Conservation (phyloP, 2,329 filamentous ascomycete genomes). For the Epichloe hybrida region DNA sequence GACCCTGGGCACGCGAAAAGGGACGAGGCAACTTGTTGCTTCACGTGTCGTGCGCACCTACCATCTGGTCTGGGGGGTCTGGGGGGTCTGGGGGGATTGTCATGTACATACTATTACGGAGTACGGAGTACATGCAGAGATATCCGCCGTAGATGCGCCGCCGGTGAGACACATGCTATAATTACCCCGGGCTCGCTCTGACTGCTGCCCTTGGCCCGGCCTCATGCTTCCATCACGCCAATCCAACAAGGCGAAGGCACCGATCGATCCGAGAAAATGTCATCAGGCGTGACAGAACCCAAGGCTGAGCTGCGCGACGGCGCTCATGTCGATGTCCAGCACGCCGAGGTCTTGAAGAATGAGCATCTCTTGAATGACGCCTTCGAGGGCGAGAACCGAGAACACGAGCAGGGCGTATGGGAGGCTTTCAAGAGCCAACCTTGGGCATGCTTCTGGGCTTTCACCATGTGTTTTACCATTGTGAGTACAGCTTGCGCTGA, state of each 20-base stretch:
- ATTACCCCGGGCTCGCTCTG: neutral
- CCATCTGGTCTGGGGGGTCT: neutral
- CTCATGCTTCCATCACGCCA: neutral
- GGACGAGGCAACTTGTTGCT: neutral
- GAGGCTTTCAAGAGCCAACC: slow-evolving; percentile 26
- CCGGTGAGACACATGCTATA: neutral
- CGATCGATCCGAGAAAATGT: neutral
- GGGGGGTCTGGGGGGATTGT: too few relatives aligned
- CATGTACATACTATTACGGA: too few relatives aligned
- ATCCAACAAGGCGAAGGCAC: neutral
- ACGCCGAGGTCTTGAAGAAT: slow-evolving; percentile 22
- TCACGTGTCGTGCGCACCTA: neutral
- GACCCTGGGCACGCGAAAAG: neutral
- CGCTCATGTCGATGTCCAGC: slow-evolving; percentile 14
- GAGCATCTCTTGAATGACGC: slow-evolving; percentile 26
- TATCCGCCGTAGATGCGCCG: neutral
- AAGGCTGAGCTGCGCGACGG: slow-evolving; percentile 1
- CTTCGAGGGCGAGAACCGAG: slow-evolving; percentile 27
- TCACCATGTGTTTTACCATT: slow-evolving; percentile 36
- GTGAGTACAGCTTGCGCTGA: slow-evolving; percentile 16
- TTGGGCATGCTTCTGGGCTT: slow-evolving; percentile 32
- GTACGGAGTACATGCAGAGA: neutral
- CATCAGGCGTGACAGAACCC: neutral
- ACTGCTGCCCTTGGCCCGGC: neutral
- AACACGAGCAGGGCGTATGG: slow-evolving; percentile 27